A percentile compares a stretch with the other conserved stretches of the same genome.
Conservation (phyloP, 305 asterid species). For the Plantago lanceolata region DNA sequence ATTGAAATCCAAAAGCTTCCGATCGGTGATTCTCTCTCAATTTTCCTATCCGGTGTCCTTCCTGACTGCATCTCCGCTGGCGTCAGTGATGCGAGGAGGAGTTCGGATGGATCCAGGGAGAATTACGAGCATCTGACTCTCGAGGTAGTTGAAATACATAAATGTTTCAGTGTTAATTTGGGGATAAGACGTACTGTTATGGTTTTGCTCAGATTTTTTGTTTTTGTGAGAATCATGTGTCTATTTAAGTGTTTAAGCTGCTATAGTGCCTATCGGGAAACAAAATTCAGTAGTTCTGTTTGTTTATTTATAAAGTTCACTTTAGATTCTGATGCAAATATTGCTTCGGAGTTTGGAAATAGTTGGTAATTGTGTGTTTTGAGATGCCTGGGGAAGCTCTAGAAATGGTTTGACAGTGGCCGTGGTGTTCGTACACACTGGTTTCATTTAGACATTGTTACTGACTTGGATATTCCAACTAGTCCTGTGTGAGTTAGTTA, state of each 20-base stretch:
- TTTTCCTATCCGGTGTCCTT: slow-evolving; percentile 62
- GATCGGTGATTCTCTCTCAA: slow-evolving; percentile 61
- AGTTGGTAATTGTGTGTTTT: neutral
- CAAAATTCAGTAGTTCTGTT: too few relatives aligned
- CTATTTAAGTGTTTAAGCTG: too few relatives aligned
- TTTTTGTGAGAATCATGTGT: too few relatives aligned
- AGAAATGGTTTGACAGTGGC: too few relatives aligned
- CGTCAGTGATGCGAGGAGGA: too few relatives aligned
- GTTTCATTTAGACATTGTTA: too few relatives aligned
- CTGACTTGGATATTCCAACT: too few relatives aligned
- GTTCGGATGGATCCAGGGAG: slow-evolving; percentile 25
- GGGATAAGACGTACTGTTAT: neutral
- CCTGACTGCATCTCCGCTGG: slow-evolving; percentile 46
- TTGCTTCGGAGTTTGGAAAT: neutral
- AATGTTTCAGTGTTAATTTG: slow-evolving; percentile 10
- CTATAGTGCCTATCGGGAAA: too few relatives aligned
- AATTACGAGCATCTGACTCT: slow-evolving; percentile 25
- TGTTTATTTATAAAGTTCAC: too few relatives aligned
- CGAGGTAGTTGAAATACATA: slow-evolving; percentile 32
- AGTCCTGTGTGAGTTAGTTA: neutral
- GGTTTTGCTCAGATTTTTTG: neutral
- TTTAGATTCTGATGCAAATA: neutral
- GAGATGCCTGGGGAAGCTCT: neutral
- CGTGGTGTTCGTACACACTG: too few relatives aligned
- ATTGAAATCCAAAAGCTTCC: slow-evolving; percentile 49